Conservation (phyloP, 257 asterid species). For the Nicotiana benthamiana region DNA sequence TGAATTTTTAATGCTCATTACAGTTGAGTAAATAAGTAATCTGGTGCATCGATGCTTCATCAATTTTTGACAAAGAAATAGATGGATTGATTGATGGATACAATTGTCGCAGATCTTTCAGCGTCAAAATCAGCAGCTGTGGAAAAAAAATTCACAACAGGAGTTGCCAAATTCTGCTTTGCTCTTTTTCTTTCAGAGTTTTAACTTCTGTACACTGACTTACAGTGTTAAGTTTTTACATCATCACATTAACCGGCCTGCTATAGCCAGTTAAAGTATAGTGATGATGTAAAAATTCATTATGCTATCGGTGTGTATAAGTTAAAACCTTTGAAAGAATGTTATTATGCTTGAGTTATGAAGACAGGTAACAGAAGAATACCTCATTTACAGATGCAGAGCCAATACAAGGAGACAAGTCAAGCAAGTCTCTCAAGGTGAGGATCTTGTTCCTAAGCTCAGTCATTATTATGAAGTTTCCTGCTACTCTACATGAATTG, state of each 20-base stretch:
- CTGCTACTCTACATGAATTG: conserved; percentile 37
- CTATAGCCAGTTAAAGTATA: not conserved
- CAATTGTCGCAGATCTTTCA: conserved; percentile 51
- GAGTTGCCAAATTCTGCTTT: not conserved
- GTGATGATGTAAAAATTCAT: not conserved
- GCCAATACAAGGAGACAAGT: conserved; percentile 61
- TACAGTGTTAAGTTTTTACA: not conserved
- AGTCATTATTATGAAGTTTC: conserved; percentile 38
- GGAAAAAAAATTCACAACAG: conserved; percentile 1
- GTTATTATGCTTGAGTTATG: not conserved
- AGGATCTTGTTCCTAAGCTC: conserved; percentile 58
- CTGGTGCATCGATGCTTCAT: conserved; percentile 49
- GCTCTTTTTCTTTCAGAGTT: not conserved
- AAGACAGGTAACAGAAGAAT: not conserved
- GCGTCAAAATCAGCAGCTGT: conserved; percentile 64
- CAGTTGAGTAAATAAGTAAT: conserved; percentile 18
- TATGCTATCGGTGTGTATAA: not conserved
- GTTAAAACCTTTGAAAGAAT: not conserved
- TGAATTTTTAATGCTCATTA: not conserved
- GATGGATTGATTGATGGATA: conserved; percentile 36
- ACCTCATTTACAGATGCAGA: conserved; percentile 68
- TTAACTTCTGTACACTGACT: not conserved
- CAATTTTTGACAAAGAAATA: conserved; percentile 29
- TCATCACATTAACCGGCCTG: not conserved
- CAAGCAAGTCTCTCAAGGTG: conserved; percentile 73